phyloP scores from a whole-genome alignment of 2,329 filamentous ascomycete genomes.

The Hirsutella minnesotensis region DNA sequence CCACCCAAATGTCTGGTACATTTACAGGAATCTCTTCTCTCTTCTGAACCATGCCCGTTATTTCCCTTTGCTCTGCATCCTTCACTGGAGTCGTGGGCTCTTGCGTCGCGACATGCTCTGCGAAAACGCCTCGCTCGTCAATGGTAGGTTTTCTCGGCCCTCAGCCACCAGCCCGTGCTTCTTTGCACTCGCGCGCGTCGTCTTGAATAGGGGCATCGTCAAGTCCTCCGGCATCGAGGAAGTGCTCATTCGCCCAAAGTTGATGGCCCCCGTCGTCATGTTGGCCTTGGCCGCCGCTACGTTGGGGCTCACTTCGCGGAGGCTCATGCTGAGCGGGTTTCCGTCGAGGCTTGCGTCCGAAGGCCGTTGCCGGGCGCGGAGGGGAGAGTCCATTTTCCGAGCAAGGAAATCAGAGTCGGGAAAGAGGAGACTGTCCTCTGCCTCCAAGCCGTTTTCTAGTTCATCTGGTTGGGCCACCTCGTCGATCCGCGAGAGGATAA shows the following conservation, averaged over 20 bases:
- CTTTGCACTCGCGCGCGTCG: constrained; percentile 29
- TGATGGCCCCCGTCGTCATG: constrained; percentile 21
- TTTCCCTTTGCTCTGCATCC: not conserved
- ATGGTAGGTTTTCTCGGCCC: constrained; percentile 40
- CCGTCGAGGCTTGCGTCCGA: not conserved
- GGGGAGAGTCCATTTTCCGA: constrained; percentile 15
- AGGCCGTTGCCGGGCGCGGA: not conserved
- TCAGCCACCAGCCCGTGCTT: constrained; percentile 25
- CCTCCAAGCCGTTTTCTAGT: constrained; percentile 15
- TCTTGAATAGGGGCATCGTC: not conserved
- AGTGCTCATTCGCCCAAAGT: constrained; percentile 28
- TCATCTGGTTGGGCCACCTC: constrained; percentile 9
- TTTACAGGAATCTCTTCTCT: not conserved
- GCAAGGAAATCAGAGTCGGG: constrained; percentile 20
- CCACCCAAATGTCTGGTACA: not conserved
- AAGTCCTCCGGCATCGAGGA: constrained; percentile 26
- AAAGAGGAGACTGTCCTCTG: constrained; percentile 29
- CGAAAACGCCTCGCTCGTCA: constrained; percentile 23
- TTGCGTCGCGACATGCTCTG: constrained; percentile 38
- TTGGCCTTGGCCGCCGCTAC: constrained; percentile 21
- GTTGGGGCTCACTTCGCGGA: constrained; percentile 45
- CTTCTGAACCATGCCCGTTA: not conserved
- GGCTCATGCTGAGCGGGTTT: constrained; percentile 28
- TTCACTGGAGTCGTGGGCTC: constrained; percentile 37
- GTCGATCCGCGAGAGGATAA: constrained; percentile 29